Base-by-base conservation (phyloP, 352 stramenopile species). In the Phytopythium mirpurense region DNA sequence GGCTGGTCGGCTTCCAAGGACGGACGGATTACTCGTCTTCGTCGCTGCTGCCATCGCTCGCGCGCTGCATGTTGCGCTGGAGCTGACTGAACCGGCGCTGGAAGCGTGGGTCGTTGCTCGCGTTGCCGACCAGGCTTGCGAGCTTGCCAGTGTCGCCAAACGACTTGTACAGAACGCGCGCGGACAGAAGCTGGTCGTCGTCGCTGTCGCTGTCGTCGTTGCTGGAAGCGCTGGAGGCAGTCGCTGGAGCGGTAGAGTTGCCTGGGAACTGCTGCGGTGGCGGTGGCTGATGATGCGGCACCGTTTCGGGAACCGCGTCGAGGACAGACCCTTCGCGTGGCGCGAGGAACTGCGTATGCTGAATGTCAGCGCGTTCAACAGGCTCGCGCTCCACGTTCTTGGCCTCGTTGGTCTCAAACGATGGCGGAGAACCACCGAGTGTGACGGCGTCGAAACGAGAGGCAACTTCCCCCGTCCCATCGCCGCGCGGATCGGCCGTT, bases 71-170 rank as follows among this genome's bases (percentile, higher is more conserved):
- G 43, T 67, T 72, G 38, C 76, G 65, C 51, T 88, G 76, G 42
- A 88, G 79, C 51, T 86, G 61, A 29, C 67, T 70, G 21, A 88
- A 78, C 18, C 65, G 79, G 27, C 70, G 75, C 57, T 82, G 73
- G 40, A 86, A 80, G 26, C 44, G 59, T 29, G 72, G 51, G 32
- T 58, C 50, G 53, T 82, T 55, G 23, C 67, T 47, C 32, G 52
- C 42, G 51, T 82, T 56, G 23, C 67, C 68, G 15, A 70, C 68
- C 10, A 83, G 56, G 5, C 60, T 59, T 19, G 63, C 76, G 38
- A 87, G 62, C 51, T 79, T 65, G 29, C 72, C 70, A 15, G 73
- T 70, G 67, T 70, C 78, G 21, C 78, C 70, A 14, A 76, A 78
- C 27, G 56, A 54, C 24, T 72, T 65, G 53, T 74, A 83, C 34